Evolutionary conservation across 345 rosid genomes (phyloP).

Genomic region (Camelina hispida): DNA sequence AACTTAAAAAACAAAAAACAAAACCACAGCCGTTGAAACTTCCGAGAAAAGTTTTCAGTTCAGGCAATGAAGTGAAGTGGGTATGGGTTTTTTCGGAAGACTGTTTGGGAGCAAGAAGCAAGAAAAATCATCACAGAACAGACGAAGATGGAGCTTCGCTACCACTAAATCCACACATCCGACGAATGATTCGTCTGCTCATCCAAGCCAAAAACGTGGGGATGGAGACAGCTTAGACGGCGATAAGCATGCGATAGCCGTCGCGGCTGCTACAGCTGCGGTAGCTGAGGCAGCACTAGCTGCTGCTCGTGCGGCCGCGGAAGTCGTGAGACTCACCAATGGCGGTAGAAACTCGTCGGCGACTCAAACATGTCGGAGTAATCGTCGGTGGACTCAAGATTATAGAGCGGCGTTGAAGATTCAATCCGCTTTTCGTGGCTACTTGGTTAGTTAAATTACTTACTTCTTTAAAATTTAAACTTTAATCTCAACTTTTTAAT

Average conservation of each 20-base stretch:
- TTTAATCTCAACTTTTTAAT: constrained; percentile 17
- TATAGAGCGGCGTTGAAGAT: constrained; percentile 66
- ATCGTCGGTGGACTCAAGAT: constrained; percentile 48
- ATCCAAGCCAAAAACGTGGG: constrained; percentile 26
- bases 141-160: constrained; percentile 69
- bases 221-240: constrained; percentile 54
- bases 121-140: constrained; percentile 42
- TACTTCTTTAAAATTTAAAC: constrained; percentile 6
- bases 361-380: constrained; percentile 37
- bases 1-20: not conserved
- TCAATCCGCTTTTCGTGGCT: constrained; percentile 91
- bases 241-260: constrained; percentile 82
- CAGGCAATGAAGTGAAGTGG: constrained; percentile 53
- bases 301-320: constrained; percentile 95
- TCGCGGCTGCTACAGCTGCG: constrained; percentile 89
- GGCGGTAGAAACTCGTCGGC: constrained; percentile 29
- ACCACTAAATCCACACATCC: constrained; percentile 56
- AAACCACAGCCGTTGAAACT: not conserved
- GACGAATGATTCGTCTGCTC: constrained; percentile 37
- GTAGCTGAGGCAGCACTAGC: constrained; percentile 92
- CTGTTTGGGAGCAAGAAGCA: constrained; percentile 65
- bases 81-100: constrained; percentile 77
- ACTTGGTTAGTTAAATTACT: constrained; percentile 67
- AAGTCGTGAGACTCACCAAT: constrained; percentile 84
- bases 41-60: constrained; percentile 4